A percentile compares a stretch with the other conserved stretches of the same genome.
Conservation (phyloP, 148 eudicot species). For the Chenopodium suecicum region DNA sequence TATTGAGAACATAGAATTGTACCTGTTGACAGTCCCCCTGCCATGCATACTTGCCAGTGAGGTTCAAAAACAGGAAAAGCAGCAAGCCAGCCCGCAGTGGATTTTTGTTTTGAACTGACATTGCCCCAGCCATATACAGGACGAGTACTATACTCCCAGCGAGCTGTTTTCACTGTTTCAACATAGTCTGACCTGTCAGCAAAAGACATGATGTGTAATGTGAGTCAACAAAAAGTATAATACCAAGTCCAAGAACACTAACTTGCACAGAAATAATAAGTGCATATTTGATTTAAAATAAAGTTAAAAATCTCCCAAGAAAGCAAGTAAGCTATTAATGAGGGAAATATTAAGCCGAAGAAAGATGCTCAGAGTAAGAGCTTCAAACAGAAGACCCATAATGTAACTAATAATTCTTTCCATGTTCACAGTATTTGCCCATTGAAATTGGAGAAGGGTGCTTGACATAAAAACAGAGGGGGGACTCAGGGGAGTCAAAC, state of each 20-base stretch:
- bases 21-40: slow-evolving; percentile 96
- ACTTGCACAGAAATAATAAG: slow-evolving; percentile 5
- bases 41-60: slow-evolving; percentile 99
- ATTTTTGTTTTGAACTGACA: slow-evolving; percentile 82
- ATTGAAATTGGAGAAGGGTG: not conserved
- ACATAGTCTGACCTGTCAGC: slow-evolving; percentile 77
- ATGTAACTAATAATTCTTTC: not conserved
- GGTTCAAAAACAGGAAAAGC: slow-evolving; percentile 98
- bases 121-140: slow-evolving; percentile 97
- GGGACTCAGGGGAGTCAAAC: not conserved
- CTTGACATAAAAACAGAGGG: not conserved
- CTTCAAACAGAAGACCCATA: not conserved
- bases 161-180: slow-evolving; percentile 77
- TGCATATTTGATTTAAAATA: not conserved
- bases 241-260: not conserved
- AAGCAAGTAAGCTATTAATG: not conserved
- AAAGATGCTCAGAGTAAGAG: not conserved
- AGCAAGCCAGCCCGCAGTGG: slow-evolving; percentile 99
- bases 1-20: not conserved
- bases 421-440: not conserved
- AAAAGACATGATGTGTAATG: slow-evolving; percentile 14
- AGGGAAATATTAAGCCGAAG: not conserved
- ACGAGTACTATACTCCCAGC: slow-evolving; percentile 90
- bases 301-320: not conserved
- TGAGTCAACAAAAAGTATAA: not conserved